Conservation (phyloP, 345 rosid species). For the Salix brachista region DNA sequence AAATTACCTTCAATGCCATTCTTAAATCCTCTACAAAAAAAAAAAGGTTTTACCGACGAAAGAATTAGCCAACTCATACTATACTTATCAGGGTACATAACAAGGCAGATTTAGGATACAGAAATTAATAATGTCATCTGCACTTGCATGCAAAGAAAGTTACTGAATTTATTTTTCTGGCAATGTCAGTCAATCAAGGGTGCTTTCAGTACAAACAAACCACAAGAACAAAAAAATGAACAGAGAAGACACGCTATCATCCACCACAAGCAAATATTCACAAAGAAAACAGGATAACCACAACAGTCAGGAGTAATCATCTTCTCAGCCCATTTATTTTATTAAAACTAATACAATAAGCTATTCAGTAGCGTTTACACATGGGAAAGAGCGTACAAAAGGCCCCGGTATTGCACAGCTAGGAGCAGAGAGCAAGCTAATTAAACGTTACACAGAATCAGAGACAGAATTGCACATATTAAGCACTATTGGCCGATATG, state of each 20-base stretch:
- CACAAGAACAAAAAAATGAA: not conserved
- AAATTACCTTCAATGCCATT: not conserved
- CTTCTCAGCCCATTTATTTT: slow-evolving; percentile 14
- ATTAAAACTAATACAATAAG: slow-evolving; percentile 16
- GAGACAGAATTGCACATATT: slow-evolving; percentile 35
- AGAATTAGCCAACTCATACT: not conserved
- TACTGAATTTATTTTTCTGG: not conserved
- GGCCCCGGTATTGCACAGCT: slow-evolving; percentile 30
- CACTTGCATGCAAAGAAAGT: not conserved
- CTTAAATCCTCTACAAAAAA: not conserved
- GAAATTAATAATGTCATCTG: not conserved
- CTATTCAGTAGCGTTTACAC: slow-evolving; percentile 18
- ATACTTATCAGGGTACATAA: not conserved
- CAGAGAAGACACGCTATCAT: not conserved
- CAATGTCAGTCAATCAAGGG: not conserved
- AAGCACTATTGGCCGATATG: slow-evolving; percentile 56
- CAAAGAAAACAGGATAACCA: not conserved
- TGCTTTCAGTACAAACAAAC: not conserved
- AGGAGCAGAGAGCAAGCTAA: slow-evolving; percentile 15
- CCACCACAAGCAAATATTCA: not conserved
- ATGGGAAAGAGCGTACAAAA: not conserved
- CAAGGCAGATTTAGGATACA: not conserved
- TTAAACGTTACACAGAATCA: slow-evolving; percentile 1
- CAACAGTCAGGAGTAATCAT: slow-evolving; percentile 7
- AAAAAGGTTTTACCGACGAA: not conserved